These are phyloP conservation scores for Globisporangium spinosum DNA, from an alignment of 352 stramenopile species.

Conservation along the genomic window DNA sequence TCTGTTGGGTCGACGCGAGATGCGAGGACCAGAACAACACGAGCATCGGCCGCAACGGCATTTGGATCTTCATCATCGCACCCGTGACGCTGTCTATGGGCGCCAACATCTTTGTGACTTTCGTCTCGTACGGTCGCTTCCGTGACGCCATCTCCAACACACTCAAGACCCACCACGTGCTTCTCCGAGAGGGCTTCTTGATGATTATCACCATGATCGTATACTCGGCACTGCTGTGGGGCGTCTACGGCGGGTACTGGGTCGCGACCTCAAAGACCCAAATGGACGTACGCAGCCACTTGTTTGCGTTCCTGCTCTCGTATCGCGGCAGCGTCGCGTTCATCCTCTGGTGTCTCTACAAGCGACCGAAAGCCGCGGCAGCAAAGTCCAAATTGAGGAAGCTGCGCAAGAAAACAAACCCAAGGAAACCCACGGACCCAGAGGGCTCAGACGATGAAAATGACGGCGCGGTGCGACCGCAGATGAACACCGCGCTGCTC, in stretches of 20 bases:
- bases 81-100: slow-evolving; percentile 47
- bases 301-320: slow-evolving; percentile 70
- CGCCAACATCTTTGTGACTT: slow-evolving; percentile 64
- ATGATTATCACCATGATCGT: slow-evolving; percentile 65
- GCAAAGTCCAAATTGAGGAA: slow-evolving; percentile 19
- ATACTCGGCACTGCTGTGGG: slow-evolving; percentile 67
- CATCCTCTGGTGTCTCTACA: slow-evolving; percentile 74
- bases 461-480: slow-evolving; percentile 58
- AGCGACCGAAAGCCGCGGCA: slow-evolving; percentile 24
- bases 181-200: slow-evolving; percentile 69
- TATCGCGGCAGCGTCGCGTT: slow-evolving; percentile 69
- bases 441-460: slow-evolving; percentile 32
- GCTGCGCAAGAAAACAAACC: neutral
- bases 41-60: slow-evolving; percentile 29
- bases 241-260: slow-evolving; percentile 65
- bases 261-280: slow-evolving; percentile 28
- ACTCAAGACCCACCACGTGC: slow-evolving; percentile 44
- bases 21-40: slow-evolving; percentile 34
- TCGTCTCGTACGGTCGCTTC: slow-evolving; percentile 59
- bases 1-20: slow-evolving; percentile 69
- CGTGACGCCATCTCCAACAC: slow-evolving; percentile 57
- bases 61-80: slow-evolving; percentile 70
- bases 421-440: neutral
- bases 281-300: slow-evolving; percentile 38
- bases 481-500: slow-evolving; percentile 76